phyloP scores from a whole-genome alignment of 495 filamentous ascomycete species.

The Xylaria bambusicola region DNA sequence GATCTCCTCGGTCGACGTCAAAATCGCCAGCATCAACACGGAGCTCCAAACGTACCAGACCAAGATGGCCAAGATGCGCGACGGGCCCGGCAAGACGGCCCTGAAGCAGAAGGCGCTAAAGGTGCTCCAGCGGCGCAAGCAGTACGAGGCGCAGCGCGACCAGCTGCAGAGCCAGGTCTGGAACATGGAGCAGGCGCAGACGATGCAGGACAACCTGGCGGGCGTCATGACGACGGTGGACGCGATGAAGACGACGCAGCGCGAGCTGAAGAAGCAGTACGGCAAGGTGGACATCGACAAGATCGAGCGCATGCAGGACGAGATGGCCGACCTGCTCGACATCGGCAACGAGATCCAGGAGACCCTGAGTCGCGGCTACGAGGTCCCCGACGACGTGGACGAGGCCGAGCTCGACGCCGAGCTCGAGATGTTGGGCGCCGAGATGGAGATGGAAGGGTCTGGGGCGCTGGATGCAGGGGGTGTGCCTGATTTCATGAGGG shows the following conservation, averaged over 20 bases:
- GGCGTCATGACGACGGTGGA: constrained; percentile 99
- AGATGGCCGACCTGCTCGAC: constrained; percentile 98
- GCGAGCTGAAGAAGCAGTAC: constrained; percentile 91
- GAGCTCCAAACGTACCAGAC: constrained; percentile 88
- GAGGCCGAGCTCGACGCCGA: constrained; percentile 97
- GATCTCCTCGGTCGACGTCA: constrained; percentile 89
- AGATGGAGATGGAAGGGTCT: constrained; percentile 72
- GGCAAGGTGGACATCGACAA: constrained; percentile 96
- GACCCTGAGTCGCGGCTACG: constrained; percentile 88
- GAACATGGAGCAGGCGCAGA: constrained; percentile 99
- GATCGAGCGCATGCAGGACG: constrained; percentile 97
- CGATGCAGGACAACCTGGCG: constrained; percentile 99
- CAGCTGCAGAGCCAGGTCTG: constrained; percentile 93
- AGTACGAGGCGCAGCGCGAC: constrained; percentile 92
- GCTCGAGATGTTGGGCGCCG: constrained; percentile 89
- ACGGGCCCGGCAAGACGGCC: constrained; percentile 91
- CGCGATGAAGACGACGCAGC: constrained; percentile 94
- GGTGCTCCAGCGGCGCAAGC: constrained; percentile 91
- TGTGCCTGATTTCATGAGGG: constrained; percentile 84
- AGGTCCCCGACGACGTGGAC: constrained; percentile 96
- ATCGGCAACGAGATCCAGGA: constrained; percentile 99
- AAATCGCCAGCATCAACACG: constrained; percentile 86
- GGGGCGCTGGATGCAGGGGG: constrained; percentile 56
- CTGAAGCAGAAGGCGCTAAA: constrained; percentile 95
- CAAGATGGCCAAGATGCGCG: constrained; percentile 90